Evolutionary conservation across 352 stramenopile genomes (phyloP).

Genomic region (Phytophthora sp.): DNA sequence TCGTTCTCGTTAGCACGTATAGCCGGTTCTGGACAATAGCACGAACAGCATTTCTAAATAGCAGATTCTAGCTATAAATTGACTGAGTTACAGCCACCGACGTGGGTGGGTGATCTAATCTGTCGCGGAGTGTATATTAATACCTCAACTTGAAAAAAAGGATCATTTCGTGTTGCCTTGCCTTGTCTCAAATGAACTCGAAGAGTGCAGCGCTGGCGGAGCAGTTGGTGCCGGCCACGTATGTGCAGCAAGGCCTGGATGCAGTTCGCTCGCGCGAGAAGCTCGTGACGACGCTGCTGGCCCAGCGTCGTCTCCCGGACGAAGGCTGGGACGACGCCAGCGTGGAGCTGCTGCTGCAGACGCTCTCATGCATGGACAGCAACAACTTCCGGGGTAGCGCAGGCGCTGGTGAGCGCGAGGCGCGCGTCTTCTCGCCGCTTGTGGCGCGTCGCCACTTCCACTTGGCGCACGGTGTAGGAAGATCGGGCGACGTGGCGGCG

Average conservation of each 20-base stretch:
- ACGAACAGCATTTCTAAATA: too few relatives aligned
- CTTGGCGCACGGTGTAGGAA: constrained; percentile 95
- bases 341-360: constrained; percentile 88
- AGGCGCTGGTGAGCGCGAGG: constrained; percentile 97
- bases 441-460: constrained; percentile 92
- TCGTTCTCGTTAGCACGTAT: too few relatives aligned
- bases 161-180: too few relatives aligned
- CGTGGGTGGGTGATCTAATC: too few relatives aligned
- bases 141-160: too few relatives aligned
- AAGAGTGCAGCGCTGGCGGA: constrained; percentile 56
- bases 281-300: constrained; percentile 77
- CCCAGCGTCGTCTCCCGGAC: constrained; percentile 85
- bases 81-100: too few relatives aligned
- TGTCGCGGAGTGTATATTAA: too few relatives aligned
- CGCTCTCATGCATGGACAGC: constrained; percentile 93
- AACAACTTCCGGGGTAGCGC: constrained; percentile 94
- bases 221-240: constrained; percentile 66
- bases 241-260: constrained; percentile 81
- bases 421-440: constrained; percentile 87
- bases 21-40: too few relatives aligned
- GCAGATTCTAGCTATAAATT: too few relatives aligned
- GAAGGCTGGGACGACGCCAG: constrained; percentile 90
- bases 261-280: constrained; percentile 69
- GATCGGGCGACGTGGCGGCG: constrained; percentile 97
- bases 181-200: constrained; percentile 63